Base-by-base conservation (phyloP, 495 filamentous ascomycete genomes). In the Alectoria sarmentosa region DNA sequence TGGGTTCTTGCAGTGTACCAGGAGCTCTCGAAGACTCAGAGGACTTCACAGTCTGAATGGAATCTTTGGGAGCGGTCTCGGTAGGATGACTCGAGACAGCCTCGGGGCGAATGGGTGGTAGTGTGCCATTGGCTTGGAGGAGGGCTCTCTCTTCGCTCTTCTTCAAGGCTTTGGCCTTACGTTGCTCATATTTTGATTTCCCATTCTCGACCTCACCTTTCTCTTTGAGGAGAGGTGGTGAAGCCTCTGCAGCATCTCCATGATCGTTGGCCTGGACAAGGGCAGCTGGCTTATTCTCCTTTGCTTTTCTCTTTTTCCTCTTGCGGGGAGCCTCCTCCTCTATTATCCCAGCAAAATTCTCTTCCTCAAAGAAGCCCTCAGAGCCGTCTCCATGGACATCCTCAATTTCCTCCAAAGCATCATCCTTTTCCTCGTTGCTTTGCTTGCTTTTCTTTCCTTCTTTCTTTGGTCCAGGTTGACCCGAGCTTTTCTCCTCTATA, bases 401-500 rank as follows among this genome's bases (percentile, higher is more conserved):
- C 49, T 36, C 14, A 15, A 34, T 38, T 30, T 39, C 52, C 15
- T 30, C 41, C 19, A 52, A 19, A 19, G 52, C 9, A 26, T 23
- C 26, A 14, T 44, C 36, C 64, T 56, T 48, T 63, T 46, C 34
- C 52, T 39, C 64, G 11, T 30, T 63, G 69, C 65, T 61, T 65
- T 69, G 46, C 58, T 63, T 39, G 55, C n/a, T 58, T 71, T 68
- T 32, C 54, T 68, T 58, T 62, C 75, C 69, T 77, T 80, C 66
- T 78, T 78, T 64, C 78, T 77, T 69, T 82, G 80, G 64, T 77
- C 76, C 36, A 68, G 56, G 72, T 75, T 56, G 56, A 65, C 66
- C 65, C 60, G 19, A 61, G 48, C 36, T 32, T 23, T 38, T 39
- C 34, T 52, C 84, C 69, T 93, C 92, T 69, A 96, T 90, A 65